These are phyloP conservation scores for Psilocybe mexicana DNA, from an alignment of 1,284 basidiomycete species.

Conservation along the genomic window DNA sequence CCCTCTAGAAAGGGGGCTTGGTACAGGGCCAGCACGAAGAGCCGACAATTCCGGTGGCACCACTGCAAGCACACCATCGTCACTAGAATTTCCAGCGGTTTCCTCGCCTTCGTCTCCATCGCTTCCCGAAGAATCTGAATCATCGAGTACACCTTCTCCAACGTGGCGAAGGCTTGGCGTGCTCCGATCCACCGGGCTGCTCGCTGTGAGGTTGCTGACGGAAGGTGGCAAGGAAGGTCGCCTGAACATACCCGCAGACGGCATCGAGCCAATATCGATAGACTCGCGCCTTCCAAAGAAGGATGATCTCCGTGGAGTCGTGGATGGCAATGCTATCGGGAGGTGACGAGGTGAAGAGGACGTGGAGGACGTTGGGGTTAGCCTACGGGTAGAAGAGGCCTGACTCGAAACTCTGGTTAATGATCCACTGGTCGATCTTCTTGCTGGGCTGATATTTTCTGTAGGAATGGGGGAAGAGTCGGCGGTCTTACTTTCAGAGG, in stretches of 20 bases:
- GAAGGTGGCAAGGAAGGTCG: constrained; percentile 33
- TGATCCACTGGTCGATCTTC: constrained; percentile 21
- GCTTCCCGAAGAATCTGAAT: constrained; percentile 62
- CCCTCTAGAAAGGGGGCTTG: constrained; percentile 62
- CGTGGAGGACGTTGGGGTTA: constrained; percentile 57
- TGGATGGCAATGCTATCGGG: constrained; percentile 42
- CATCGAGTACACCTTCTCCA: constrained; percentile 75
- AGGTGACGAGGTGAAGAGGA: constrained; percentile 58
- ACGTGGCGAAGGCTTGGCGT: constrained; percentile 52
- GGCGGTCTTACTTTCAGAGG: constrained; percentile 9
- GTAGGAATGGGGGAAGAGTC: constrained; percentile 10
- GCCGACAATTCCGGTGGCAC: constrained; percentile 34
- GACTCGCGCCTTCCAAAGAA: constrained; percentile 39
- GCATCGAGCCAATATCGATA: constrained; percentile 31
- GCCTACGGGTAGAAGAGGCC: constrained; percentile 35
- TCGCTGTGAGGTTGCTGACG: constrained; percentile 25
- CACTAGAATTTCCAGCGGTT: constrained; percentile 35
- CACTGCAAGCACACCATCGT: constrained; percentile 33
- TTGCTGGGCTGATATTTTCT: constrained; percentile 35
- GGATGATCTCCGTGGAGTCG: constrained; percentile 40
- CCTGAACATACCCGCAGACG: constrained; percentile 22
- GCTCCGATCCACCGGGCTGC: constrained; percentile 40
- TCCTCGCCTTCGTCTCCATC: constrained; percentile 36
- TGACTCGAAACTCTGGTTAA: constrained; percentile 22
- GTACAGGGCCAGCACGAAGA: constrained; percentile 41